Conservation (phyloP, 352 stramenopile genomes). For the Phytopythium boreale region DNA sequence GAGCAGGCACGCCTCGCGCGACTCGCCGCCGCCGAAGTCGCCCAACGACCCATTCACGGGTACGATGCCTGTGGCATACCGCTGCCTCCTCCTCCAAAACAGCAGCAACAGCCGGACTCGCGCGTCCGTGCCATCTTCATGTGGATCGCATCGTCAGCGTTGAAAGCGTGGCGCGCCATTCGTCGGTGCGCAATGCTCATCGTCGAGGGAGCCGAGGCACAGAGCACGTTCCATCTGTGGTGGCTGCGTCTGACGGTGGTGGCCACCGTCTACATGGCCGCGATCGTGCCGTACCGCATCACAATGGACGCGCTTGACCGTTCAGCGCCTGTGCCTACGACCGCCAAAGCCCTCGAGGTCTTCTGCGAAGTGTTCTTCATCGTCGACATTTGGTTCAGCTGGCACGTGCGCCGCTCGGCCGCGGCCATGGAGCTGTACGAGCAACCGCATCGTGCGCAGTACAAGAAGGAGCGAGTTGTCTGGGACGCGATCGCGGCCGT, state of each 20-base stretch:
- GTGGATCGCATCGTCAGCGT: not conserved
- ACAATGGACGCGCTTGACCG: slow-evolving; percentile 33
- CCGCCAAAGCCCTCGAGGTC: slow-evolving; percentile 18
- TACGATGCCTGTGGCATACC: not conserved
- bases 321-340: slow-evolving; percentile 4
- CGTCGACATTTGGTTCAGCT: slow-evolving; percentile 51
- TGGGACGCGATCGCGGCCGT: slow-evolving; percentile 38
- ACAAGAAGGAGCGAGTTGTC: slow-evolving; percentile 39
- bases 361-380: slow-evolving; percentile 44
- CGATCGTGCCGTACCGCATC: slow-evolving; percentile 52
- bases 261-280: slow-evolving; percentile 36
- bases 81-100: not conserved
- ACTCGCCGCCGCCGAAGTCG: not conserved
- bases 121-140: no score
- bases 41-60: not conserved
- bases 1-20: slow-evolving; percentile 6
- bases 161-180: not conserved
- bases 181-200: slow-evolving; percentile 5
- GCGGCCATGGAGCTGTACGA: slow-evolving; percentile 55
- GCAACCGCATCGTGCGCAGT: slow-evolving; percentile 27
- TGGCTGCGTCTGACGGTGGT: slow-evolving; percentile 35
- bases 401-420: slow-evolving; percentile 26
- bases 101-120: not conserved
- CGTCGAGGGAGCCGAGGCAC: slow-evolving; percentile 26
- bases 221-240: slow-evolving; percentile 38